These are phyloP conservation scores for Phytophthora citrophthora DNA, from an alignment of 352 stramenopile genomes.

Conservation along the genomic window DNA sequence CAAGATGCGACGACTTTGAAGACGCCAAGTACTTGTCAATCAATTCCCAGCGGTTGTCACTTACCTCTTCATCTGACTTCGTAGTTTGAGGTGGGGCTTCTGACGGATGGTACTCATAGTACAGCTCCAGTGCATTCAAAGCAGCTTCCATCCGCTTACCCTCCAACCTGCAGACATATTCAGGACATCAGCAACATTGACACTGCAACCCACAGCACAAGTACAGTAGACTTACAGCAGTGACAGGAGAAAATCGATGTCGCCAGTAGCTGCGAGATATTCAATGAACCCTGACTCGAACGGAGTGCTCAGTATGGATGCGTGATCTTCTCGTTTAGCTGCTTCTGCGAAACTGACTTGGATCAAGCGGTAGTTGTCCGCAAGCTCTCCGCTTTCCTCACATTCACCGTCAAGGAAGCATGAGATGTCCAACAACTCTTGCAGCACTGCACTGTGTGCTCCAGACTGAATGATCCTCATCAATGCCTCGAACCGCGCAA, in stretches of 20 bases:
- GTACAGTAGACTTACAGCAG: conserved; percentile 27
- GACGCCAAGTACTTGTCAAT: conserved; percentile 26
- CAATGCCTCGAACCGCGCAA: conserved; percentile 45
- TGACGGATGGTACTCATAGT: conserved; percentile 43
- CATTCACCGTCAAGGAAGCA: conserved; percentile 36
- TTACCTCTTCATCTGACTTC: background rate
- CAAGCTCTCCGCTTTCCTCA: conserved; percentile 23
- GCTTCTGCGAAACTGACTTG: conserved; percentile 50
- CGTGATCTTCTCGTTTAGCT: conserved; percentile 33
- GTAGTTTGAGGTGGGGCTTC: conserved; percentile 1
- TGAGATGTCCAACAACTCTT: conserved; percentile 43
- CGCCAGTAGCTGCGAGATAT: conserved; percentile 46
- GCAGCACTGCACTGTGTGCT: conserved; percentile 48
- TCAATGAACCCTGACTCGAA: conserved; percentile 58
- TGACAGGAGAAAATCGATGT: conserved; percentile 41
- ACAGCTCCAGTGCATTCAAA: conserved; percentile 43
- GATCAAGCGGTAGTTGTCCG: conserved; percentile 46
- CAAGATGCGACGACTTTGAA: conserved; percentile 22
- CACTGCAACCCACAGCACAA: background rate
- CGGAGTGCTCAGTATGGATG: conserved; percentile 33
- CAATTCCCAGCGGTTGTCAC: conserved; percentile 24
- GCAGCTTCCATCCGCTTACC: conserved; percentile 49
- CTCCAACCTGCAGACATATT: conserved; percentile 32
- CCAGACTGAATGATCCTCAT: conserved; percentile 49
- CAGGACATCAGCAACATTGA: conserved; percentile 1